A percentile compares a stretch with the other conserved stretches of the same genome.
These are phyloP conservation scores for Amanita rimosa DNA, from an alignment of 768 basidiomycete genomes.

Conservation along the genomic window DNA sequence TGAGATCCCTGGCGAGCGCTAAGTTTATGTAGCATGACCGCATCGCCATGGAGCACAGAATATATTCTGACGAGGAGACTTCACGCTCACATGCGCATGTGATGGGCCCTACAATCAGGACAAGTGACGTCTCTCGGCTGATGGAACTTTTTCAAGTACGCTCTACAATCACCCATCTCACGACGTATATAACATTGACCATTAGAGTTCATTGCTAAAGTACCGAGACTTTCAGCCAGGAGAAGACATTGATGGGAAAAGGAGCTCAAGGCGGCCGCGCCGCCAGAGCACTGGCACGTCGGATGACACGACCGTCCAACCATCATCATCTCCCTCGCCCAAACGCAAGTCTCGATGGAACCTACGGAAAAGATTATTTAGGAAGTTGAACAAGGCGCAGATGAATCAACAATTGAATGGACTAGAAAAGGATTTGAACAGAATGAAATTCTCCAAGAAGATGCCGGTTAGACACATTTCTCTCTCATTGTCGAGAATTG, in stretches of 20 bases:
- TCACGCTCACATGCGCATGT: conserved; percentile 23
- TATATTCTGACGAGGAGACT: conserved; percentile 27
- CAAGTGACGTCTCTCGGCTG: conserved; percentile 70
- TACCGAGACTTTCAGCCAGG: conserved; percentile 60
- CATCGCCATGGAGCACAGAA: conserved; percentile 55
- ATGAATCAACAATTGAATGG: conserved; percentile 12
- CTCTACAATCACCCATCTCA: background rate
- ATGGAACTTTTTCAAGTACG: conserved; percentile 77
- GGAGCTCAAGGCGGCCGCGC: conserved; percentile 14
- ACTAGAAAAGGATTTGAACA: conserved; percentile 22
- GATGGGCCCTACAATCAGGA: conserved; percentile 33
- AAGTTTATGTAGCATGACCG: conserved; percentile 50
- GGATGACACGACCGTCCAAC: conserved; percentile 30
- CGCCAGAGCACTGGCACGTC: conserved; percentile 24
- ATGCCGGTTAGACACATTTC: conserved; percentile 39
- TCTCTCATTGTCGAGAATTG: conserved; percentile 6
- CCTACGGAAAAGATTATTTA: conserved; percentile 20
- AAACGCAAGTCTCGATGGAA: conserved; percentile 20
- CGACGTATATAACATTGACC: background rate
- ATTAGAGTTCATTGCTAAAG: conserved; percentile 54
- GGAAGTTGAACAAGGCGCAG: conserved; percentile 10
- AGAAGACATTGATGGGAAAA: conserved; percentile 15
- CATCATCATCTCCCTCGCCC: conserved; percentile 13
- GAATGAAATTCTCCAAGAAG: conserved; percentile 39
- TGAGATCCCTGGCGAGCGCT: background rate